Percentiles rank a stretch among this genome's conserved stretches.
phyloP scores from a whole-genome alignment of 768 basidiomycete genomes.

The Suillus fuscotomentosus region DNA sequence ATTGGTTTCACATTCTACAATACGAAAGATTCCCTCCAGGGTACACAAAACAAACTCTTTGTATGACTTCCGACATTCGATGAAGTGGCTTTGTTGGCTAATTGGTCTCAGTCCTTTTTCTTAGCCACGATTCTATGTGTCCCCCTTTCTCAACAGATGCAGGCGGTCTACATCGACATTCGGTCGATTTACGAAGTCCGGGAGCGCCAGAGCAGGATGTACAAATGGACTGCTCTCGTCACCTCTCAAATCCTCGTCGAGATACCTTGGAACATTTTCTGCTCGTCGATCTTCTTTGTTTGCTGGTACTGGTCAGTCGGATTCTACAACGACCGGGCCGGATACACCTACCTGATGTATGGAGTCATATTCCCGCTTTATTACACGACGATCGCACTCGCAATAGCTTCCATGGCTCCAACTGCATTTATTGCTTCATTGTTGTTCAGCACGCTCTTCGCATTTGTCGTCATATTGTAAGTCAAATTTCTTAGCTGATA shows the following conservation, averaged over 20 bases:
- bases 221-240: slow-evolving; percentile 60
- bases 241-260: slow-evolving; percentile 56
- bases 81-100: not conserved
- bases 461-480: slow-evolving; percentile 62
- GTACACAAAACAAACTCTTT: slow-evolving; percentile 66
- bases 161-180: slow-evolving; percentile 56
- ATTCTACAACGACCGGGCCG: slow-evolving; percentile 50
- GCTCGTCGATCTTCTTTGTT: slow-evolving; percentile 57
- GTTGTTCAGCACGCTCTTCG: slow-evolving; percentile 58
- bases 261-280: slow-evolving; percentile 60
- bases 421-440: slow-evolving; percentile 59
- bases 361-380: slow-evolving; percentile 59
- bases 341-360: slow-evolving; percentile 55
- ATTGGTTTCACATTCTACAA: slow-evolving; percentile 65
- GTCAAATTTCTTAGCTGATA: slow-evolving; percentile 13
- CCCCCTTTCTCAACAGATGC: slow-evolving; percentile 61
- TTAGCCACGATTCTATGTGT: slow-evolving; percentile 52
- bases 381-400: slow-evolving; percentile 60
- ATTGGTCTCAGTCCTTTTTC: slow-evolving; percentile 44
- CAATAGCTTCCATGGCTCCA: slow-evolving; percentile 60
- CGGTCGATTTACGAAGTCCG: slow-evolving; percentile 66
- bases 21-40: slow-evolving; percentile 50
- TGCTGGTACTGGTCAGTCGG: slow-evolving; percentile 76
- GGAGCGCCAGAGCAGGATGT: slow-evolving; percentile 63
- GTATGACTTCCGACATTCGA: slow-evolving; percentile 33